Evolutionary conservation across 331 rosid genomes (phyloP), one percentile per base, ranked within the genome.

Genomic region (Stylosanthes scabra): DNA sequence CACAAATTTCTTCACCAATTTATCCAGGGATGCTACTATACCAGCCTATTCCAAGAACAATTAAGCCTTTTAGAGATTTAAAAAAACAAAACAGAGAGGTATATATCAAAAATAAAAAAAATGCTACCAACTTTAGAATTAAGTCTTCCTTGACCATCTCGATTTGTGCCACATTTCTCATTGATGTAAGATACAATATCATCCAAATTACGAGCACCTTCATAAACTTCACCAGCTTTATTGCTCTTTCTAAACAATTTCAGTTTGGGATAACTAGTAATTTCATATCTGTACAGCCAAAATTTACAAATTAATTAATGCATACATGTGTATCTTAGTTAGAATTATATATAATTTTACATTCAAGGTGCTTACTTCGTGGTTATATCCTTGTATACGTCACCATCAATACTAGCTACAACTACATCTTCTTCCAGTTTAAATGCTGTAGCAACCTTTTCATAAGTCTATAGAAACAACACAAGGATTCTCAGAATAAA

Each of bases 221-320:
- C 80, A 80, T 86, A 89, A 83, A 85, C 93, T 85, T 94, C 91
- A 56, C 97, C 97, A 25, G 81, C 89, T 86, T 94, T 94, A 63
- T 94, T 89, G 76, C 65, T 70, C 83, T 72, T 86, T n/a, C 97
- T 97, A 63, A 94, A 94, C 78, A 94, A 94, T 82, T 91, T 94
- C 72, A 93, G 66, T 0, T 97, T 86, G 28, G 97, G 98, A 75
- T 63, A 94, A 64, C 94, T 89, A 78, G 78, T 83, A 54, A 94
- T 84, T 71, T 83, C 97, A 59, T 86, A 93, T 90, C 98, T 91
- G 83, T 72, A 67, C 11, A 57, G 16, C 51, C 46, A 80, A 68
- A 57, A 49, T 15, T 28, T 52, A 62, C 51, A 61, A 52, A 60
- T 75, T 59, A 67, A 52, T 63, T 75, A 59, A 81, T 79, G 59